These are phyloP conservation scores for Penicillium atrosanguineum DNA, from an alignment of 495 filamentous ascomycete species.

Conservation along the genomic window DNA sequence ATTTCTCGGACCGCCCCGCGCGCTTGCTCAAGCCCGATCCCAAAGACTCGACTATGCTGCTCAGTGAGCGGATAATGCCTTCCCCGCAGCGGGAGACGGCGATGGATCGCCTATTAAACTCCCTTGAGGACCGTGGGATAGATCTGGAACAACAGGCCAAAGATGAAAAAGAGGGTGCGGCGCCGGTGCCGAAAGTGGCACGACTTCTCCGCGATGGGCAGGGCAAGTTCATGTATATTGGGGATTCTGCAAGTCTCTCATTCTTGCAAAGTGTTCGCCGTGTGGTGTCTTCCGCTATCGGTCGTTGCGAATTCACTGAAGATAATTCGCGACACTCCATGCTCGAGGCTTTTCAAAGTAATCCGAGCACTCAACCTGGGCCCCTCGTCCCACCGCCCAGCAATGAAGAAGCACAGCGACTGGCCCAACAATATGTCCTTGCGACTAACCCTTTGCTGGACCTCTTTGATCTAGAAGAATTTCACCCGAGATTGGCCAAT, in stretches of 20 bases:
- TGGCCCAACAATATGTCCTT: constrained; percentile 39
- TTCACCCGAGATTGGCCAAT: constrained; percentile 34
- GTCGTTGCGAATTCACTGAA: constrained; percentile 63
- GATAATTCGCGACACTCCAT: constrained; percentile 69
- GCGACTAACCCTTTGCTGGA: constrained; percentile 42
- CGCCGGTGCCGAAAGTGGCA: constrained; percentile 44
- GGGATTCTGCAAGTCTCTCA: constrained; percentile 69
- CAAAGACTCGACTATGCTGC: constrained; percentile 38
- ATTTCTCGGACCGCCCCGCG: constrained; percentile 44
- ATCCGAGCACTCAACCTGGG: constrained; percentile 31
- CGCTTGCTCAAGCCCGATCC: constrained; percentile 34
- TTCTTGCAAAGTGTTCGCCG: constrained; percentile 71
- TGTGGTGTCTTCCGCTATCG: constrained; percentile 65
- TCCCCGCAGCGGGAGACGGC: constrained; percentile 39
- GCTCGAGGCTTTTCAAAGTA: constrained; percentile 54
- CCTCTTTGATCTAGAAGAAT: constrained; percentile 37
- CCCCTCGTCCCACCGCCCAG: constrained; percentile 29
- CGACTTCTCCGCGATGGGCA: constrained; percentile 55
- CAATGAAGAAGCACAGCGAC: constrained; percentile 37
- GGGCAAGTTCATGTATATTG: constrained; percentile 63
- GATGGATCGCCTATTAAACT: constrained; percentile 41
- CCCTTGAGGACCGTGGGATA: constrained; percentile 37
- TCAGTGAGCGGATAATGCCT: constrained; percentile 35
- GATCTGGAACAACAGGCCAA: constrained; percentile 32
- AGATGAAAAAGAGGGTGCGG: constrained; percentile 39